phyloP scores from a whole-genome alignment of 345 rosid species.

The Gossypium bickii region DNA sequence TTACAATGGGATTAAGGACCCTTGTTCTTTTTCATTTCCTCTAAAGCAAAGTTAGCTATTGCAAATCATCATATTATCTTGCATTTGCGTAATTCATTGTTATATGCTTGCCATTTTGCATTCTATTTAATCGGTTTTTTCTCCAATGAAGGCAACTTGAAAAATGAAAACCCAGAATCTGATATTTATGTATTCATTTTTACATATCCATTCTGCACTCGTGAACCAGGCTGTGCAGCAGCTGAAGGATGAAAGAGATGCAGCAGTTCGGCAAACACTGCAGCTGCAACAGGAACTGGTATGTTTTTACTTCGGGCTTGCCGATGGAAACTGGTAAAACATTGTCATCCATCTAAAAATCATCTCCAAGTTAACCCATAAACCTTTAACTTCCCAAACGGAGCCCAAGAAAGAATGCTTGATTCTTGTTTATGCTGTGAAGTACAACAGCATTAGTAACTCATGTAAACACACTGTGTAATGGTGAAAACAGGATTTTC shows the following conservation, averaged over 20 bases:
- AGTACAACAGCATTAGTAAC: background rate
- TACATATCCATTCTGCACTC: constrained; percentile 8
- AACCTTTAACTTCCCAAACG: background rate
- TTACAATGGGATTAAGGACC: background rate
- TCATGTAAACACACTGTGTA: background rate
- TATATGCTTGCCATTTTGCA: background rate
- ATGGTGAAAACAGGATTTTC: constrained; percentile 46
- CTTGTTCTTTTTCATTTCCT: background rate
- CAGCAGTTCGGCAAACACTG: constrained; percentile 67
- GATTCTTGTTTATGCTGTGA: background rate
- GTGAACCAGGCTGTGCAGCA: constrained; percentile 51
- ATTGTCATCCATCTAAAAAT: background rate
- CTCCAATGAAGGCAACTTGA: background rate
- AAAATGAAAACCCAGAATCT: background rate
- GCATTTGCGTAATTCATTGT: background rate
- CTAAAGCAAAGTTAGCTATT: background rate
- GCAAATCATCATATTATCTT: background rate
- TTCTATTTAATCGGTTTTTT: background rate
- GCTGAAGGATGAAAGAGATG: constrained; percentile 81
- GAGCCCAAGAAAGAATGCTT: background rate
- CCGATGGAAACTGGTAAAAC: background rate
- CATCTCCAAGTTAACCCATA: background rate
- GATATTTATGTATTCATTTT: background rate
- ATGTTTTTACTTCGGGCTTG: background rate
- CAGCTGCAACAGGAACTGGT: constrained; percentile 89